A percentile compares a stretch with the other conserved stretches of the same genome.
Evolutionary conservation across 139 green algal genomes (phyloP).

Genomic region (Tetratostichococcus sp.): DNA sequence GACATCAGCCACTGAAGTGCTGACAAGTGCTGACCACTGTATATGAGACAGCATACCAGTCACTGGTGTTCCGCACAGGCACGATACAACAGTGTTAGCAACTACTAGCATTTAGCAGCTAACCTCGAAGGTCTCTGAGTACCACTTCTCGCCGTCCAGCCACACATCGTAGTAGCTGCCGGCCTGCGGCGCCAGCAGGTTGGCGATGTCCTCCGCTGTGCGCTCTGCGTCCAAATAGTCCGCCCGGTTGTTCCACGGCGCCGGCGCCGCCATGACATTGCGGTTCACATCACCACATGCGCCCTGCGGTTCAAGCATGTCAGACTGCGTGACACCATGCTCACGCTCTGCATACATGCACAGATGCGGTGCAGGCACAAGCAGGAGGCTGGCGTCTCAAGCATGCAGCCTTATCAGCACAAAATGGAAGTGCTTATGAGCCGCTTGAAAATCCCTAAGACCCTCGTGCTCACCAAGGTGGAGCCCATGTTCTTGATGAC

Average conservation of each 20-base stretch:
- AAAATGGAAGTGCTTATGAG: too few relatives aligned
- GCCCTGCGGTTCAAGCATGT: conserved; percentile 19
- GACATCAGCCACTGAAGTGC: neutral
- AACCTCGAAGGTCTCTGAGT: neutral
- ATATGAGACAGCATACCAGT: too few relatives aligned
- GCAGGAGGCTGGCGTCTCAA: too few relatives aligned
- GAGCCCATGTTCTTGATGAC: conserved; percentile 99
- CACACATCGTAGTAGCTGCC: conserved; percentile 99
- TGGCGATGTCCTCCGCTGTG: conserved; percentile 68
- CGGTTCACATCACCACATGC: conserved; percentile 97
- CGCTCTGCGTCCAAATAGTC: conserved; percentile 70
- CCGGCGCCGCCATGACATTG: conserved; percentile 66
- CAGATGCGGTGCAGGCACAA: too few relatives aligned
- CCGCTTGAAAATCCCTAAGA: too few relatives aligned
- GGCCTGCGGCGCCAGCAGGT: conserved; percentile 84
- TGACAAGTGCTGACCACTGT: too few relatives aligned
- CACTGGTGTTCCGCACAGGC: too few relatives aligned
- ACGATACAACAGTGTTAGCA: too few relatives aligned
- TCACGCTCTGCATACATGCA: too few relatives aligned
- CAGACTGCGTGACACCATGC: too few relatives aligned
- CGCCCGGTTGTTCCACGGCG: conserved; percentile 73
- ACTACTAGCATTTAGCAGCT: too few relatives aligned
- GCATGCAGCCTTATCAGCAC: too few relatives aligned
- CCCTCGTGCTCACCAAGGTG: conserved; percentile 56
- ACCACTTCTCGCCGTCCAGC: conserved; percentile 97